A percentile compares a stretch with the other conserved stretches of the same genome.
Evolutionary conservation across 768 basidiomycete species (phyloP).

Genomic region (Cyclocybe cylindracea): DNA sequence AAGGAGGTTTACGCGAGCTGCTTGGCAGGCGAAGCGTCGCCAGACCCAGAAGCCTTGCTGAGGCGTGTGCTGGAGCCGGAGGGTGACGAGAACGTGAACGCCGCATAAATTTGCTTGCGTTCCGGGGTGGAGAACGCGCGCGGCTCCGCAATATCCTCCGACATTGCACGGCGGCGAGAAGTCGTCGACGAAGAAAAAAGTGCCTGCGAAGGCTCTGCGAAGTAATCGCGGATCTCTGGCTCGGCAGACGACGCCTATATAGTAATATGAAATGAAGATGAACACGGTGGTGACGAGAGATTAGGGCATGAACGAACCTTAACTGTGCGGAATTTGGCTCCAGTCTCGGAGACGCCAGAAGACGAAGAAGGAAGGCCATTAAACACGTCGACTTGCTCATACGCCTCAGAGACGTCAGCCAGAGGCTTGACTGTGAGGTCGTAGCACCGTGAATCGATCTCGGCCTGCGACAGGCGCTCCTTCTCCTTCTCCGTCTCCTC

Average conservation of each 20-base stretch:
- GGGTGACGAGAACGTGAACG: constrained; percentile 80
- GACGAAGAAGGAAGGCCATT: constrained; percentile 26
- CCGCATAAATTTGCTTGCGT: constrained; percentile 67
- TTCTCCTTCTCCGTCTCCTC: constrained; percentile 47
- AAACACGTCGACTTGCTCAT: constrained; percentile 43
- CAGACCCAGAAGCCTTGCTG: constrained; percentile 40
- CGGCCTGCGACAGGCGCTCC: constrained; percentile 45
- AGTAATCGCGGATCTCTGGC: constrained; percentile 59
- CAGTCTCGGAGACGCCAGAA: constrained; percentile 28
- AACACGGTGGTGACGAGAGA: constrained; percentile 12
- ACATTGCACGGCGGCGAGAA: constrained; percentile 21
- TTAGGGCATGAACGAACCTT: constrained; percentile 41
- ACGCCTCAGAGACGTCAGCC: constrained; percentile 75
- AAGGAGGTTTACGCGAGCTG: background rate
- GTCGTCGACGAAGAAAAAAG: constrained; percentile 26
- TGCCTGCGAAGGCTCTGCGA: constrained; percentile 33
- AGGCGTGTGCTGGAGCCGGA: constrained; percentile 60
- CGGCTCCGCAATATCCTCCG: constrained; percentile 29
- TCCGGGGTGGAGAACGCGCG: constrained; percentile 72
- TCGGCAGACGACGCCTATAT: constrained; percentile 54
- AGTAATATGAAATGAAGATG: constrained; percentile 7
- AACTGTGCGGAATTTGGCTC: constrained; percentile 40
- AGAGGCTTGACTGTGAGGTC: constrained; percentile 78
- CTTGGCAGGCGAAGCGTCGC: constrained; percentile 24
- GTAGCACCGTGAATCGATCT: constrained; percentile 75